Percentiles rank a stretch among this genome's conserved stretches.
Conservation (phyloP, 2,329 filamentous ascomycete species). For the Juglanconis juglandina region DNA sequence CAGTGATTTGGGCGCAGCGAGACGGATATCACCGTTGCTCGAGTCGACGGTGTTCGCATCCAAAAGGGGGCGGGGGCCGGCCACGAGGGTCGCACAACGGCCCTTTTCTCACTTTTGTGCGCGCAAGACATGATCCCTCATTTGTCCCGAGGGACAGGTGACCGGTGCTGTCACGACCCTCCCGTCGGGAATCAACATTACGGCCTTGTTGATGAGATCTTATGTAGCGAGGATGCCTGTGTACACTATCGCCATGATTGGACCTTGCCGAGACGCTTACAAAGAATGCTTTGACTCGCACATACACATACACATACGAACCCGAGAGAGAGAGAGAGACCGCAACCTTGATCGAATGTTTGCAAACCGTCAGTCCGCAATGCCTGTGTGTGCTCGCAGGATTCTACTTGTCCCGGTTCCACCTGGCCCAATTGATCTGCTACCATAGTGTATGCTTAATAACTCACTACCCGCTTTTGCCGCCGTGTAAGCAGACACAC, state of each 20-base stretch:
- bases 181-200: conserved; percentile 15
- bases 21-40: background rate
- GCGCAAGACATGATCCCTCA: background rate
- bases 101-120: background rate
- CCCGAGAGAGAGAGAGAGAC: no score
- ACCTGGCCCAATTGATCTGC: no score
- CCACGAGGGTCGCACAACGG: conserved; percentile 3
- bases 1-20: background rate
- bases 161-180: conserved; percentile 4
- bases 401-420: no score
- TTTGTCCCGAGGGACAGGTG: background rate
- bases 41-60: background rate
- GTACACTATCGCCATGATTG: background rate
- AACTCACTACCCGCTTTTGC: no score
- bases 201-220: background rate
- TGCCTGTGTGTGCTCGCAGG: no score
- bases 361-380: no score
- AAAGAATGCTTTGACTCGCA: no score
- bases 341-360: no score
- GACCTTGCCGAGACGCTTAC: no score
- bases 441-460: no score
- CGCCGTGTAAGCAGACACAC: no score
- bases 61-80: background rate
- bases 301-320: no score
- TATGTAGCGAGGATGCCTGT: background rate